Evolutionary conservation across 352 stramenopile genomes (phyloP), one percentile per base, ranked within the genome.

Genomic region (Halophytophthora batemanensis): DNA sequence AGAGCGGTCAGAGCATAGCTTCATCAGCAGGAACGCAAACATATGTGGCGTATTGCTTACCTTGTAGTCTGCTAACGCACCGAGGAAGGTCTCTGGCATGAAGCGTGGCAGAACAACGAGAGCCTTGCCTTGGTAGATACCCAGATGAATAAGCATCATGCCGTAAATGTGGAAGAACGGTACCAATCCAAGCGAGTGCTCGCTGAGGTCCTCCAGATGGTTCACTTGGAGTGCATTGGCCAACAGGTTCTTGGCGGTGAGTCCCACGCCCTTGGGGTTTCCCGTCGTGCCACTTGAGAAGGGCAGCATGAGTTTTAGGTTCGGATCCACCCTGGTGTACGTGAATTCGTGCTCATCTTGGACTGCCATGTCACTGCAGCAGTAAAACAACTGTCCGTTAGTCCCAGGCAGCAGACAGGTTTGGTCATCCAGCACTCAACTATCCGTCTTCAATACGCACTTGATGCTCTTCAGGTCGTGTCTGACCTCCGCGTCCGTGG

Each of bases 101-200:
- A 98, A 98, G 18, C 79, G 54, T 11, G 82, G 87, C 36, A 96
- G 79, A 1, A 95, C 87, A 19, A 98, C 80, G 7, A 96, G 72
- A 21, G 81, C 81, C 38, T 81, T 68, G 17, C 84, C 87, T 61
- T 89, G 78, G 54, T 87, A 87, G 40, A 92, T 77, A 28, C 72
- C 74, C 53, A 93, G 80, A 35, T 98, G 71, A 19, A 96, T 66
- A 13, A 95, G 72, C 41, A 87, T 80, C 31, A 87, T 74, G 48
- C 87, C 91, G 66, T 98, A 98, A 50, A 98, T 98, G 60, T 98
- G 94, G 77, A 97, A 98, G 59, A 98, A 97, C 14, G 95, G 94
- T 21, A 98, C 73, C 15, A 93, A 59, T 0, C 58, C 71, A 18
- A 96, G 45, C 19, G 71, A 73, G 45, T 74, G 66, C 4, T 69